phyloP scores from a whole-genome alignment of 257 asterid species.

The Plantago major region DNA sequence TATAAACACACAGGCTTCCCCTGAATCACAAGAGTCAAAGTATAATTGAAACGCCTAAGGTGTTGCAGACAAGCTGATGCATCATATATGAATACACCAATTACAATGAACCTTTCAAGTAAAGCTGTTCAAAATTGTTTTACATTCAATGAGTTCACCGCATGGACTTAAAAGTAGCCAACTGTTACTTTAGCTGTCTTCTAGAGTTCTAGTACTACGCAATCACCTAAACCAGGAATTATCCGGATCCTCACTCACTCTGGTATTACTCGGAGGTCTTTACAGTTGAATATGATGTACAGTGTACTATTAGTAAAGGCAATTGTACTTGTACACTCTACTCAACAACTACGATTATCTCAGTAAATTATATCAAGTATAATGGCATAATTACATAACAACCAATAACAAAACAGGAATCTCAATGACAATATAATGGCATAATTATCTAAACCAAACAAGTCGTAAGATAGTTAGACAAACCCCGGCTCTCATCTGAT shows the following conservation, averaged over 20 bases:
- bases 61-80: background rate
- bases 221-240: background rate
- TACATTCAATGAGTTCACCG: background rate
- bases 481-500: conserved; percentile 99
- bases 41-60: background rate
- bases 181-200: background rate
- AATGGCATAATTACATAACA: no score
- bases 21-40: background rate
- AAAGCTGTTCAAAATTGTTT: background rate
- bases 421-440: background rate
- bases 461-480: conserved; percentile 21
- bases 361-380: background rate
- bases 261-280: background rate
- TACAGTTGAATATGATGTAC: background rate
- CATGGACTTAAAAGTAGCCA: background rate
- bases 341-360: conserved; percentile 2
- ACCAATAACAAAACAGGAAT: background rate
- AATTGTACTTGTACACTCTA: background rate
- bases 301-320: background rate
- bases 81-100: no score
- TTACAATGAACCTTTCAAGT: background rate
- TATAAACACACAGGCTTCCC: background rate
- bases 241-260: background rate
- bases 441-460: conserved; percentile 10
- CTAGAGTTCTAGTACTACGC: no score